Conservation (phyloP, 352 stramenopile species). For the Pythium monospermum region DNA sequence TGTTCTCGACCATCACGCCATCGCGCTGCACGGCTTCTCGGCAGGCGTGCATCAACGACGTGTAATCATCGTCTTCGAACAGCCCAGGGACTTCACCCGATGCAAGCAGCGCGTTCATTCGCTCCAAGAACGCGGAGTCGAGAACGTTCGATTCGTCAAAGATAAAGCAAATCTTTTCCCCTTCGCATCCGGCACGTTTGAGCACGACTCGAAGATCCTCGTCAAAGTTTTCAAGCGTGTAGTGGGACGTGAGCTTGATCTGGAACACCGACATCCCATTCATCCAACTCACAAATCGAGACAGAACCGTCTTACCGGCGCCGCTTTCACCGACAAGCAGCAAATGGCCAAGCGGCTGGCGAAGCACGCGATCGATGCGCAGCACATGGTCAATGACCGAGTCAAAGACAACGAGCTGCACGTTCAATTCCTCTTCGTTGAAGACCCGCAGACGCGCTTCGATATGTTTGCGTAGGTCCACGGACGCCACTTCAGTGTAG, state of each 20-base stretch:
- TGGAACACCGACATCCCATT: slow-evolving; percentile 99
- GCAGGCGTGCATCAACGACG: slow-evolving; percentile 94
- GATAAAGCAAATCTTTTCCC: slow-evolving; percentile 99
- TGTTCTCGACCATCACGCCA: slow-evolving; percentile 89
- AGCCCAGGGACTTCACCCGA: slow-evolving; percentile 99
- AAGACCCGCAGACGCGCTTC: slow-evolving; percentile 96
- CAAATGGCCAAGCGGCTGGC: slow-evolving; percentile 98
- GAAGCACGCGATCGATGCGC: slow-evolving; percentile 96
- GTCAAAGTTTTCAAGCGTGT: slow-evolving; percentile 99
- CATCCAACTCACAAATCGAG: slow-evolving; percentile 99
- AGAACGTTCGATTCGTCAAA: slow-evolving; percentile 99
- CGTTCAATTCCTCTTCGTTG: slow-evolving; percentile 99
- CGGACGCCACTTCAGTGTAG: slow-evolving; percentile 91
- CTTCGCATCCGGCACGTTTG: slow-evolving; percentile 95
- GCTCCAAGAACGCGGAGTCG: slow-evolving; percentile 98
- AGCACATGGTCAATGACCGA: slow-evolving; percentile 99
- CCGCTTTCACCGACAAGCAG: slow-evolving; percentile 98
- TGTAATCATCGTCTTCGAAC: slow-evolving; percentile 99
- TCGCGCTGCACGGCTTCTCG: slow-evolving; percentile 92
- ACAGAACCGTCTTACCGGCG: slow-evolving; percentile 98
- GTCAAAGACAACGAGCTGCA: slow-evolving; percentile 99
- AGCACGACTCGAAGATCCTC: slow-evolving; percentile 98
- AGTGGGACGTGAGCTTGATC: slow-evolving; percentile 99
- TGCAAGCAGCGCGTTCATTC: slow-evolving; percentile 99
- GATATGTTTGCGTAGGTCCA: slow-evolving; percentile 96